Conservation (phyloP, 805 yeast species). For the Zygosaccharomyces kombuchaensis region DNA sequence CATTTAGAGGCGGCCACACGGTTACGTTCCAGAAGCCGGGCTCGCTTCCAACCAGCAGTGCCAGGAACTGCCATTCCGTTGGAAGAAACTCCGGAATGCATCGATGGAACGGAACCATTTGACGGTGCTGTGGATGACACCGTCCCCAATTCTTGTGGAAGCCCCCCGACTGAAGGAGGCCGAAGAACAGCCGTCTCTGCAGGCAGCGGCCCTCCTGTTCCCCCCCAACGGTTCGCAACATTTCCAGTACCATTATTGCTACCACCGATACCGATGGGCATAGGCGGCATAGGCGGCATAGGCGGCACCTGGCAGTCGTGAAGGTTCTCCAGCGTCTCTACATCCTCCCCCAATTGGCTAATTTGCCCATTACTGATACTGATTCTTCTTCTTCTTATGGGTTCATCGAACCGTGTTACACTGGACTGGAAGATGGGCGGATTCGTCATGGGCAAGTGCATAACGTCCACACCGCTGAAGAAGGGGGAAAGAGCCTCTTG, state of each 20-base stretch:
- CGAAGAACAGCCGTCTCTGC: neutral
- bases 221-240: neutral
- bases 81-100: neutral
- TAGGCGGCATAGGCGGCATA: conserved; percentile 7
- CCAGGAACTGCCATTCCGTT: conserved; percentile 48
- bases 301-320: conserved; percentile 36
- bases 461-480: conserved; percentile 42
- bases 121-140: neutral
- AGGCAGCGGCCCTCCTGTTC: conserved; percentile 2
- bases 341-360: conserved; percentile 57
- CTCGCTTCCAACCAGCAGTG: conserved; percentile 65
- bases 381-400: conserved; percentile 48
- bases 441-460: conserved; percentile 43
- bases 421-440: conserved; percentile 46
- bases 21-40: conserved; percentile 55
- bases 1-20: conserved; percentile 68
- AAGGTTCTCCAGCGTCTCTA: conserved; percentile 36
- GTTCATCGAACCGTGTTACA: conserved; percentile 31
- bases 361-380: conserved; percentile 84
- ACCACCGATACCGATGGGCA: conserved; percentile 6
- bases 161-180: neutral
- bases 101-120: neutral
- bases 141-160: neutral
- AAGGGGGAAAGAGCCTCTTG: conserved; percentile 40
- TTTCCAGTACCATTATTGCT: conserved; percentile 12